Conservation (phyloP, 352 stramenopile genomes). For the Elongisporangium undulatum region DNA sequence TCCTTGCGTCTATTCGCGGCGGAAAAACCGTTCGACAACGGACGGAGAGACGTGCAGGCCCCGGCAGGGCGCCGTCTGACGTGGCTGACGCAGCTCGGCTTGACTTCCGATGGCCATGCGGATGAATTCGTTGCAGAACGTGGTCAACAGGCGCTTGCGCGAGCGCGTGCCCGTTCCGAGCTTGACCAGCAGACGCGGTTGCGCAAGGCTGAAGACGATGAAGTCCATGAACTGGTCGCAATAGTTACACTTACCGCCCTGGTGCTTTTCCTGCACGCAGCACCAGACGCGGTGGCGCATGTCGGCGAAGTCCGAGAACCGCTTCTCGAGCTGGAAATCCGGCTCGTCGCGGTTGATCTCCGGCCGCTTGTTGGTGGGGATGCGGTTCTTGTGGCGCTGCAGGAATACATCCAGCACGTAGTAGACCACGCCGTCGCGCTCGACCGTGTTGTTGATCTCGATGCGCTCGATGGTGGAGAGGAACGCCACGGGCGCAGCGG, state of each 20-base stretch:
- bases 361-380: conserved; percentile 44
- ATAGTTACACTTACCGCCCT: conserved; percentile 28
- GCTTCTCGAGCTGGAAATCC: conserved; percentile 45
- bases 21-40: conserved; percentile 41
- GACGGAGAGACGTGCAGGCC: conserved; percentile 32
- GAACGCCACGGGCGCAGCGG: conserved; percentile 20
- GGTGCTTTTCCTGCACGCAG: conserved; percentile 36
- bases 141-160: conserved; percentile 38
- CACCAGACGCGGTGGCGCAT: conserved; percentile 44
- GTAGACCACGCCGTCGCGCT: conserved; percentile 37
- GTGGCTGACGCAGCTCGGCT: background rate
- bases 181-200: conserved; percentile 45
- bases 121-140: conserved; percentile 47
- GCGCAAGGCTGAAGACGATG: conserved; percentile 45
- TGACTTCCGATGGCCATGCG: conserved; percentile 32
- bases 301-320: conserved; percentile 49
- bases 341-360: conserved; percentile 20
- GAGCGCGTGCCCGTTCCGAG: conserved; percentile 25
- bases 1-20: conserved; percentile 13
- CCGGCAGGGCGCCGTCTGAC: background rate
- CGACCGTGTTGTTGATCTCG: conserved; percentile 32
- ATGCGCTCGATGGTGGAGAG: conserved; percentile 37
- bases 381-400: conserved; percentile 46
- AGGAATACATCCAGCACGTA: conserved; percentile 59
- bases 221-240: conserved; percentile 47